These are phyloP conservation scores for Magnusiomyces paraingens DNA, from an alignment of 1,139 yeast genomes.

Conservation along the genomic window DNA sequence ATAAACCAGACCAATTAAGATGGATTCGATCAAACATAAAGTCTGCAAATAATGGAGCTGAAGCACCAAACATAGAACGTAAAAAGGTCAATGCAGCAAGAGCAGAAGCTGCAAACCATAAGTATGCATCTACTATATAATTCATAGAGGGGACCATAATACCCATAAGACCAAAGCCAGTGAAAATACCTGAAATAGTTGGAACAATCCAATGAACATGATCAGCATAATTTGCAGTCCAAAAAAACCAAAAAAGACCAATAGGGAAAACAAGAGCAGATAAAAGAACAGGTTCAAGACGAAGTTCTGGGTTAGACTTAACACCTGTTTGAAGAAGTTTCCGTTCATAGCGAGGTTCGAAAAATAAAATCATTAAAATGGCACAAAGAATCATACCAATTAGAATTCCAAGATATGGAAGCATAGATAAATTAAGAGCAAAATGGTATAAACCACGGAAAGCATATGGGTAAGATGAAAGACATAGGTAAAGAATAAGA, in stretches of 20 bases:
- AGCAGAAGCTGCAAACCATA: constrained; percentile 81
- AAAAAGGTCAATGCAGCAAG: constrained; percentile 82
- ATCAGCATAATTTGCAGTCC: constrained; percentile 71
- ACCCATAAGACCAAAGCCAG: constrained; percentile 69
- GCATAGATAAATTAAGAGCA: constrained; percentile 48
- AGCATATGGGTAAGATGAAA: constrained; percentile 75
- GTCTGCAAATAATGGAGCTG: constrained; percentile 72
- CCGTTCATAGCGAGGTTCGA: constrained; percentile 34
- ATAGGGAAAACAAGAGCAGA: constrained; percentile 65
- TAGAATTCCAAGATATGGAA: constrained; percentile 37
- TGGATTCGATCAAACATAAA: constrained; percentile 74
- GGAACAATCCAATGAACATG: constrained; percentile 83
- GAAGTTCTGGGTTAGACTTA: constrained; percentile 61
- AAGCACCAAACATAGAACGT: constrained; percentile 67
- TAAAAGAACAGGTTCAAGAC: constrained; percentile 66
- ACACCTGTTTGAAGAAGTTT: constrained; percentile 26
- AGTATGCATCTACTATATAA: constrained; percentile 74
- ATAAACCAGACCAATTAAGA: constrained; percentile 75
- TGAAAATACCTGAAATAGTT: constrained; percentile 59
- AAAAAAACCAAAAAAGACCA: constrained; percentile 79
- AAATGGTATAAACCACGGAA: constrained; percentile 54
- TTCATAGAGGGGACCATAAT: constrained; percentile 74
- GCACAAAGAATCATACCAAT: constrained; percentile 42
- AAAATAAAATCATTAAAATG: constrained; percentile 22
- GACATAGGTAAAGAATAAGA: constrained; percentile 72